phyloP scores from a whole-genome alignment of 805 yeast species.

The Ogataea saltuana region DNA sequence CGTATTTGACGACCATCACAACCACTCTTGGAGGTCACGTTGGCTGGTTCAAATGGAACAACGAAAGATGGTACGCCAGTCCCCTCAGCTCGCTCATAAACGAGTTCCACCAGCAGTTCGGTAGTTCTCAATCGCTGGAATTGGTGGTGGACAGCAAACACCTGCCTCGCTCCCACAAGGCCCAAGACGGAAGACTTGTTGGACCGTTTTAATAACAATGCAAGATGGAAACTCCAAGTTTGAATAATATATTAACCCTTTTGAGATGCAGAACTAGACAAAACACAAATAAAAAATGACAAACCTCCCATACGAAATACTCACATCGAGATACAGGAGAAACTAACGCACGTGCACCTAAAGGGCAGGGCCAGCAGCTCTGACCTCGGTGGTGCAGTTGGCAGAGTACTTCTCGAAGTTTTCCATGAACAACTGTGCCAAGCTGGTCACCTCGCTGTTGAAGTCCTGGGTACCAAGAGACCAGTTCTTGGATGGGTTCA shows the following conservation, averaged over 20 bases:
- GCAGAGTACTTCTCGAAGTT: constrained; percentile 84
- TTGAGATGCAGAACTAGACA: too few species aligned
- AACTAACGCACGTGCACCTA: too few species aligned
- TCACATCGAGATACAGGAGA: background rate
- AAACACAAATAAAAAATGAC: constrained; percentile 3
- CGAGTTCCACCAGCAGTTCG: constrained; percentile 22
- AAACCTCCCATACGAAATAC: background rate
- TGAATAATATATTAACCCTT: constrained; percentile 6
- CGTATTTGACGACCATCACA: constrained; percentile 56
- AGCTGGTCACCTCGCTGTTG: constrained; percentile 54
- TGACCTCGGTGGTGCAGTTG: constrained; percentile 81
- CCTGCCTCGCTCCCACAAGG: constrained; percentile 17
- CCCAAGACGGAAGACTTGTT: constrained; percentile 21
- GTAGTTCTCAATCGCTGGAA: background rate
- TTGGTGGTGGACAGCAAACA: constrained; percentile 8
- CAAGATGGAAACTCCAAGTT: background rate
- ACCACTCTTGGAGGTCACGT: constrained; percentile 79
- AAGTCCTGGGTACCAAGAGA: constrained; percentile 56
- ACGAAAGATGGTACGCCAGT: constrained; percentile 65
- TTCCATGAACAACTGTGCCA: constrained; percentile 78
- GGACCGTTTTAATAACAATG: constrained; percentile 13
- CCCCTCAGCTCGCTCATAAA: constrained; percentile 46
- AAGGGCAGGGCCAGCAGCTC: constrained; percentile 88
- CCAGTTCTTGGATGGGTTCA: constrained; percentile 89
- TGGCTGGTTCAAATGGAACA: constrained; percentile 67